Conservation (phyloP, 768 basidiomycete species). For the Cantharellus anzutake region DNA sequence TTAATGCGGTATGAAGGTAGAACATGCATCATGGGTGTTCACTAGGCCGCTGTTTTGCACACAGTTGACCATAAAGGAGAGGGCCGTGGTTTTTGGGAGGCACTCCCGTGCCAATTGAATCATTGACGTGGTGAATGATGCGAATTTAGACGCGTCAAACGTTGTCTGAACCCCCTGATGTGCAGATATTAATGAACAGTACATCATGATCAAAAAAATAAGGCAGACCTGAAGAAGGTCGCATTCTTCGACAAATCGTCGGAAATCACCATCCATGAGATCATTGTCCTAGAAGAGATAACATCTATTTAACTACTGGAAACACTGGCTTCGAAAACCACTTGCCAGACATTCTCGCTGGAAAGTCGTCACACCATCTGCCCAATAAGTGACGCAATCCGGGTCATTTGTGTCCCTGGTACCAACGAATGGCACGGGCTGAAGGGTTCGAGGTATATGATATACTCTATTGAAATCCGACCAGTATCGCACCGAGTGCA, state of each 20-base stretch:
- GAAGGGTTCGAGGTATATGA: slow-evolving; percentile 6
- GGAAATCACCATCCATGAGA: slow-evolving; percentile 6
- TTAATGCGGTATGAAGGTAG: too few relatives aligned
- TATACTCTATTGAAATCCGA: slow-evolving; percentile 9
- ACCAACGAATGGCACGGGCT: slow-evolving; percentile 1
- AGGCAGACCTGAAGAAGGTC: slow-evolving; percentile 6
- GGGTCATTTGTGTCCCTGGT: too few relatives aligned
- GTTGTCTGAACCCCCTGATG: slow-evolving; percentile 3
- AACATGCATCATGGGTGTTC: too few relatives aligned
- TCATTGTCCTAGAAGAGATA: slow-evolving; percentile 3
- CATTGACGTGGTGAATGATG: slow-evolving; percentile 5
- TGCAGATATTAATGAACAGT: not conserved
- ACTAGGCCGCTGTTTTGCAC: too few relatives aligned
- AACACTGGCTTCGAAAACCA: too few relatives aligned
- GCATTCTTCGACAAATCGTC: slow-evolving; percentile 8
- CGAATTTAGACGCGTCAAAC: slow-evolving; percentile 4
- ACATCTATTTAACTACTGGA: not conserved
- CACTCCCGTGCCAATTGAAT: slow-evolving; percentile 5
- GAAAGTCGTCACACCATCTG: too few relatives aligned
- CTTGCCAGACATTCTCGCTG: too few relatives aligned
- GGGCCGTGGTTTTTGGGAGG: slow-evolving; percentile 2
- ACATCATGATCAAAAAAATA: not conserved
- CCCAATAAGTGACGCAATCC: too few relatives aligned
- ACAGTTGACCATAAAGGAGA: not conserved
- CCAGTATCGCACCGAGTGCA: slow-evolving; percentile 4